phyloP scores from a whole-genome alignment of 768 basidiomycete genomes.

The Leucocoprinus leucothites region DNA sequence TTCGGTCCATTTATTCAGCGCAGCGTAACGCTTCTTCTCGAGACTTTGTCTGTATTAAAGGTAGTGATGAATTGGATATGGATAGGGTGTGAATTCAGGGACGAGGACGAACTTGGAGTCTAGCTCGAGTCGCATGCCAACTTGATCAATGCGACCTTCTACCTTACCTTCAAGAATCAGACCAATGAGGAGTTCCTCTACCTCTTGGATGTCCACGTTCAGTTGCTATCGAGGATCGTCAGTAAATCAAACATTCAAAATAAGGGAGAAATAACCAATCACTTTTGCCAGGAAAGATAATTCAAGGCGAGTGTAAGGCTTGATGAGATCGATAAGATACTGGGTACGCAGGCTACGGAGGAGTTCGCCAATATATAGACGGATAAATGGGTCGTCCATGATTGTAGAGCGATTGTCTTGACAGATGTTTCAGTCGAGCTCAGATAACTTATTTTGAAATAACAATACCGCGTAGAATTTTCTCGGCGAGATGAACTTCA shows the following conservation, averaged over 20 bases:
- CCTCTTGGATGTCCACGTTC: slow-evolving; percentile 88
- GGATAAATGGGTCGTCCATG: slow-evolving; percentile 94
- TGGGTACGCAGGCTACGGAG: slow-evolving; percentile 92
- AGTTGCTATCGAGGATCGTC: slow-evolving; percentile 66
- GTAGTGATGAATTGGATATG: neutral
- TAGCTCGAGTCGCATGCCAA: slow-evolving; percentile 87
- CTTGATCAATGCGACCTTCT: slow-evolving; percentile 95
- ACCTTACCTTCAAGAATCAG: slow-evolving; percentile 97
- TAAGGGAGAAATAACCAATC: slow-evolving; percentile 13
- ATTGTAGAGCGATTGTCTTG: slow-evolving; percentile 92
- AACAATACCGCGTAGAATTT: slow-evolving; percentile 76
- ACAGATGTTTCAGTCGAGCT: neutral
- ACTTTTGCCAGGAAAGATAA: slow-evolving; percentile 92
- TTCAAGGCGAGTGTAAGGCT: slow-evolving; percentile 94
- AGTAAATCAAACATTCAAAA: neutral
- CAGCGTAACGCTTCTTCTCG: slow-evolving; percentile 82
- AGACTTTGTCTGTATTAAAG: slow-evolving; percentile 63
- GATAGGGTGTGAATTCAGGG: too few relatives aligned
- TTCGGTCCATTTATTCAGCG: slow-evolving; percentile 79
- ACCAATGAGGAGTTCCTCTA: slow-evolving; percentile 90
- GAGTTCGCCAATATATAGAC: slow-evolving; percentile 94
- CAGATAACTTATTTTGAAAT: neutral
- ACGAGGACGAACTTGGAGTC: slow-evolving; percentile 72
- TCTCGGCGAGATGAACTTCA: slow-evolving; percentile 97
- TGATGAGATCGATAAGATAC: slow-evolving; percentile 97